A percentile compares a stretch with the other conserved stretches of the same genome.
Conservation (phyloP, 805 yeast genomes). For the Candida caryicola region DNA sequence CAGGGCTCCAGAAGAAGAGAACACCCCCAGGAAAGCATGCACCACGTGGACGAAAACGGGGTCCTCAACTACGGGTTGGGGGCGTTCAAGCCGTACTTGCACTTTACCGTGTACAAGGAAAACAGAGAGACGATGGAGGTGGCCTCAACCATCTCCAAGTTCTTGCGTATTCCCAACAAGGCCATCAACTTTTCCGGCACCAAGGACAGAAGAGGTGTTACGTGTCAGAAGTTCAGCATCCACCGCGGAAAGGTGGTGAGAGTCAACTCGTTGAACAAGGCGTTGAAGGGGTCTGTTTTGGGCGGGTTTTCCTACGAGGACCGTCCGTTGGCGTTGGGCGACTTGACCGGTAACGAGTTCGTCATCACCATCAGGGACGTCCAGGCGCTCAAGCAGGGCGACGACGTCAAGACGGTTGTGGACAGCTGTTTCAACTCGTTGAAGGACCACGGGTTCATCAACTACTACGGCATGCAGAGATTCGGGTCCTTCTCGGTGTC, state of each 20-base stretch:
- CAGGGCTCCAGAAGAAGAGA: slow-evolving; percentile 34
- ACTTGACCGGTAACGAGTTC: slow-evolving; percentile 85
- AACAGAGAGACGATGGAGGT: slow-evolving; percentile 98
- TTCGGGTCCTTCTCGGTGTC: slow-evolving; percentile 95
- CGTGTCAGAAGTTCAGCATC: slow-evolving; percentile 78
- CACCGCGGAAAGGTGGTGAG: slow-evolving; percentile 70
- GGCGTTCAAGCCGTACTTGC: slow-evolving; percentile 62
- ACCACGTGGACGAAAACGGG: slow-evolving; percentile 47
- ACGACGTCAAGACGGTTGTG: slow-evolving; percentile 45
- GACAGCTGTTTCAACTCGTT: slow-evolving; percentile 55
- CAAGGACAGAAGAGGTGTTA: slow-evolving; percentile 93
- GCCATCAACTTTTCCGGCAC: slow-evolving; percentile 86
- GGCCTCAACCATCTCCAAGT: slow-evolving; percentile 67
- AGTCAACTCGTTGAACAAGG: slow-evolving; percentile 70
- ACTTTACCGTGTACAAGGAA: slow-evolving; percentile 83
- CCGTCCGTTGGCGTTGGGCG: slow-evolving; percentile 69
- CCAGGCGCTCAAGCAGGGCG: slow-evolving; percentile 28
- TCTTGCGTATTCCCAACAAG: slow-evolving; percentile 71
- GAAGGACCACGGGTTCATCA: slow-evolving; percentile 73
- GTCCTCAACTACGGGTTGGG: slow-evolving; percentile 73
- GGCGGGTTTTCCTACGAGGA: slow-evolving; percentile 77
- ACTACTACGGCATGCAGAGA: slow-evolving; percentile 97
- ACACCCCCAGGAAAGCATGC: slow-evolving; percentile 35
- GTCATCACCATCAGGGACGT: slow-evolving; percentile 80
- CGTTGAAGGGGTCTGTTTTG: slow-evolving; percentile 70